Conservation (phyloP, 2,329 filamentous ascomycete species). For the Sporothrix pallida region DNA sequence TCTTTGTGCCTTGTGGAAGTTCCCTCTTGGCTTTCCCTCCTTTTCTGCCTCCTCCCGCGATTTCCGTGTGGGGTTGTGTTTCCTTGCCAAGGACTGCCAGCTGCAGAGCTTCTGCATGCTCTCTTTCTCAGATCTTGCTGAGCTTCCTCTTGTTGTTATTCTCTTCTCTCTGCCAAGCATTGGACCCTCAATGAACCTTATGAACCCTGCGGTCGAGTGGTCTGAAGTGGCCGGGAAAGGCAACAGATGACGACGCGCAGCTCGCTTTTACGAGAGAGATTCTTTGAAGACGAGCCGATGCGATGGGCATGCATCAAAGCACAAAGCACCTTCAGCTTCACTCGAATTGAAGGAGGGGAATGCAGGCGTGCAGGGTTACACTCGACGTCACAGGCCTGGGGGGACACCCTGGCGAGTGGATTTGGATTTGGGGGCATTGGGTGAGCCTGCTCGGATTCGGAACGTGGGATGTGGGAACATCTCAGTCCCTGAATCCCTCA, state of each 20-base stretch:
- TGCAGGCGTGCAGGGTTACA: conserved; percentile 22
- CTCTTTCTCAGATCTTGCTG: not conserved
- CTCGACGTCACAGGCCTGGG: conserved; percentile 21
- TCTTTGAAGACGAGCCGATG: not conserved
- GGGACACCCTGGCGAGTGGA: not conserved
- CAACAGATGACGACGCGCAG: conserved; percentile 25
- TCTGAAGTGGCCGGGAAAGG: conserved; percentile 14
- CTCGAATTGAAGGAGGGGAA: not conserved
- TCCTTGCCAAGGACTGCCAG: conserved; percentile 12
- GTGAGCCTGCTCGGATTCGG: conserved; percentile 1
- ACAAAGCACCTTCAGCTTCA: not conserved
- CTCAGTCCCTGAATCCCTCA: not conserved
- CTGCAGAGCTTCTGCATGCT: not conserved
- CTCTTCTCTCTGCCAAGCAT: conserved; percentile 10
- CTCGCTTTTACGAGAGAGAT: not conserved
- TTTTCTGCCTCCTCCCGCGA: not conserved
- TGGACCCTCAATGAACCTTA: not conserved
- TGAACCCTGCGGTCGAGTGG: not conserved
- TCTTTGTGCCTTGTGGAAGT: not conserved
- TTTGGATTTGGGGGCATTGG: not conserved
- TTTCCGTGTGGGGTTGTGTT: conserved; percentile 6
- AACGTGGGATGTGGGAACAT: not conserved
- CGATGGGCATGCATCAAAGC: not conserved
- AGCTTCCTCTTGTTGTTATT: not conserved
- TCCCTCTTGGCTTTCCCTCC: too few species aligned